phyloP scores from a whole-genome alignment of 139 green algal genomes.

The Coelastrella sp. region DNA sequence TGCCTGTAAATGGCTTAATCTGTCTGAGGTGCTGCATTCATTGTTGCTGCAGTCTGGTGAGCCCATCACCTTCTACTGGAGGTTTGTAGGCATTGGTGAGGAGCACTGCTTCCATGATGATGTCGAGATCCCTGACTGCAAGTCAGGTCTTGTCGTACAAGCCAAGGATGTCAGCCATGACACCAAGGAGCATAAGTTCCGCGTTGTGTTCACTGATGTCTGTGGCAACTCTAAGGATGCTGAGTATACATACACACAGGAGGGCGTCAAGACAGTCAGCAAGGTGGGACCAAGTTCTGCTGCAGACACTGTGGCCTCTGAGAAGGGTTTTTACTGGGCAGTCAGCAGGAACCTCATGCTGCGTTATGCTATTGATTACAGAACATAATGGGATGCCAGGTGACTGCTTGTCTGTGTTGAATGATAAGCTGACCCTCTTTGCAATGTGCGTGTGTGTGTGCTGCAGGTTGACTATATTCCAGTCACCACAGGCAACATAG shows the following conservation, averaged over 20 bases:
- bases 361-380: no score
- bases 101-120: slow-evolving; percentile 41
- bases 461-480: slow-evolving; percentile 12
- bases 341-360: background rate
- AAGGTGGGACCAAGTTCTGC: background rate
- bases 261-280: slow-evolving; percentile 12
- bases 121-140: slow-evolving; percentile 3
- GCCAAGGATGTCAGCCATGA: slow-evolving; percentile 23
- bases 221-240: slow-evolving; percentile 33
- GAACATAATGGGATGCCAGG: no score
- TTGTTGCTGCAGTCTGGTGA: slow-evolving; percentile 13
- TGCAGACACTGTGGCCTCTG: background rate
- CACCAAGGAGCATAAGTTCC: slow-evolving; percentile 32
- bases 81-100: slow-evolving; percentile 25
- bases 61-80: slow-evolving; percentile 32
- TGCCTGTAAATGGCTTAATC: background rate
- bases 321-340: background rate
- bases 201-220: slow-evolving; percentile 37
- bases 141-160: background rate
- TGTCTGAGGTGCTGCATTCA: background rate
- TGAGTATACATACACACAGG: slow-evolving; percentile 30
- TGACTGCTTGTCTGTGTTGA: no score
- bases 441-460: background rate
- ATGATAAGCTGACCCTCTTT: no score
- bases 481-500: background rate